Base-by-base conservation (phyloP, 805 yeast genomes). In the Suhomyces tanzawaensis region DNA sequence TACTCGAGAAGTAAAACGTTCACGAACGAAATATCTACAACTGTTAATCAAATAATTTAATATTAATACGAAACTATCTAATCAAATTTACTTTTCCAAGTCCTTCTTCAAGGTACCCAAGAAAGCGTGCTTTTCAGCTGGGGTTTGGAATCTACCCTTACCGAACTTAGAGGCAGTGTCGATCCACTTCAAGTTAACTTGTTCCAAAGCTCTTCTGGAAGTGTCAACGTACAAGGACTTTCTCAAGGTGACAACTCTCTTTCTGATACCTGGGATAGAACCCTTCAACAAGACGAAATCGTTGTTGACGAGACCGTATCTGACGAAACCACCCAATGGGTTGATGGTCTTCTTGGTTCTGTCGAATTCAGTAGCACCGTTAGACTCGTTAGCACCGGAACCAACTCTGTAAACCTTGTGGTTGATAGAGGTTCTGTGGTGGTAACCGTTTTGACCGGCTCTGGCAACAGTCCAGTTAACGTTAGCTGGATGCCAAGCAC, bases 101-200 rank as follows among this genome's bases (percentile, higher is more conserved):
- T 90, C 97, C 84, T 87, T 90, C 95, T 93, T 93, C 73, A 93
- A 85, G 69, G 99, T 91, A 81, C 99, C 99, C 81, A 90, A 66
- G 91, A 93, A 93, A 70, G 99, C 95, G 70, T 84, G 89, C 90
- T 95, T 95, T 83, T 93, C 99, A 74, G 97, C 98, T 65, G 97
- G 95, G 68, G 99, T 93, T 81, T 93, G 99, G 98, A 93, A 93
- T 85, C 99, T 93, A 82, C 99, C 99, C 88, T 93, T 95, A 85
- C 99, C 99, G 90, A 93, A 93, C 79, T 91, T 90, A 68, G 99
- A 93, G 71, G 99, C 96, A 64, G 99, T 93, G 76, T 93, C 99
- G 72, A 93, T 93, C 99, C 98, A 93, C 79, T 93, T 93, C 77
- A 93, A 86, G 82, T 76, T 79, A 59, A 91, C 96, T 76, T 88